Base-by-base conservation (phyloP, 345 rosid species). In the Pelargonium nanum region DNA sequence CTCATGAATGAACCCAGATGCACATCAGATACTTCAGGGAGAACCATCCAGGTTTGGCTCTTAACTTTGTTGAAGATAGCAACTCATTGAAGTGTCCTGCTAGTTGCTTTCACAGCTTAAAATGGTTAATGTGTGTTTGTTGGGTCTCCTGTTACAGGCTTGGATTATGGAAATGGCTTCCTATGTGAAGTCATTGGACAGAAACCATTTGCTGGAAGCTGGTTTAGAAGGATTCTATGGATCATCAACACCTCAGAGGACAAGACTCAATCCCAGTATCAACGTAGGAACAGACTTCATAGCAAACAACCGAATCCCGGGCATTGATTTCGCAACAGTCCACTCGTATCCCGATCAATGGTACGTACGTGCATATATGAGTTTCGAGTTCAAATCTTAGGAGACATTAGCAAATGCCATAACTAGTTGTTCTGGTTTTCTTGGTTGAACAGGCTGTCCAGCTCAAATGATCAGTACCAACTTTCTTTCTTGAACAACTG, bases 1-100 rank as follows among this genome's bases (percentile, higher is more conserved):
- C 99, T 93, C 64, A 89, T 93, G 88, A 93, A 93, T 68, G 99
- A 93, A 71, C 97, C 97, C 40, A 85, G 96, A 71, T 89, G 99
- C 68, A 71, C 83, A 45, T 84, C 95, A 1, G 99, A 93, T 79
- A 81, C 87, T 4, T 71, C 85, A 9, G 99, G 97, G 63, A 66
- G 75, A 30, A 87, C 91, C 71, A 74, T 93, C 74, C 97, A 87
- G 97, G 98, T 86, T 72, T 10, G 48, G 48, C 3, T 28, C 32
- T 28, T 28, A 12, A 0, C 40, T 30, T 34, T 34, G 45, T 34
- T 34, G 45, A 5, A 9, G 48, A 40, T 40, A 40, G 48, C 16
- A 9, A 40, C 48, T 9, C 15, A 40, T 40, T 6, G 48, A 40
- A 9, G 48, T 40, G 9, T 40, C 48, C 15, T 40, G 9, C 48